Evolutionary conservation across 164 flowering plant genomes (phyloP).

Genomic region (Umbellularia californica): DNA sequence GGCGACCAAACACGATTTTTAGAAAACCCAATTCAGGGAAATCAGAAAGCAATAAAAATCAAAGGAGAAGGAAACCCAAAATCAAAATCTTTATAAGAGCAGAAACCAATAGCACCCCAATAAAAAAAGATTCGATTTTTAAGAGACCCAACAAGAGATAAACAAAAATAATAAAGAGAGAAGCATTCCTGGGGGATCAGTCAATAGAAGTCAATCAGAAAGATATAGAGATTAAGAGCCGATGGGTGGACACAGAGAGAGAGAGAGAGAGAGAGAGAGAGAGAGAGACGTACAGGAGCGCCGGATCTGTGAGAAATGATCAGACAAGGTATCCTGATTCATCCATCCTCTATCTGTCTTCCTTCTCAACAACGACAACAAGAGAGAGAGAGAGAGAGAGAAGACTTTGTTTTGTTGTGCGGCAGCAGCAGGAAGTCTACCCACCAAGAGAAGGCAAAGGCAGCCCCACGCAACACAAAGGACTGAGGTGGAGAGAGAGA

Average conservation of each 20-base stretch:
- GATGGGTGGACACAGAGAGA: not conserved
- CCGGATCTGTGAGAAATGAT: not conserved
- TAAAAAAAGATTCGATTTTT: not conserved
- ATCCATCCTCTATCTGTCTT: not conserved
- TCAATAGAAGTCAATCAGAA: not conserved
- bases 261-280: not conserved
- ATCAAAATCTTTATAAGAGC: not conserved
- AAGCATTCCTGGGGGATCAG: not conserved
- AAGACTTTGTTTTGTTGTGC: not conserved
- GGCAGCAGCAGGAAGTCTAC: not conserved
- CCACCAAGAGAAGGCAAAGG: not conserved
- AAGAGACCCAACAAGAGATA: not conserved
- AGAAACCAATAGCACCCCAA: not conserved
- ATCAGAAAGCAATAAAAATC: not conserved
- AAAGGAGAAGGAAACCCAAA: not conserved
- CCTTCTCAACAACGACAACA: not conserved
- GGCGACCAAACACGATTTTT: not conserved
- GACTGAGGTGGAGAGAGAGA: not conserved
- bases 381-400: not conserved
- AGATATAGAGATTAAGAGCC: not conserved
- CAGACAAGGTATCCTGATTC: not conserved
- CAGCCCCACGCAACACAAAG: not conserved
- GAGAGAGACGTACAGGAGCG: not conserved
- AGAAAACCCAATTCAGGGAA: not conserved
- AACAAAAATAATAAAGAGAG: not conserved